Conservation (phyloP, 225 moss, liverwort and hornwort species). For the Antitrichia curtipendula region DNA sequence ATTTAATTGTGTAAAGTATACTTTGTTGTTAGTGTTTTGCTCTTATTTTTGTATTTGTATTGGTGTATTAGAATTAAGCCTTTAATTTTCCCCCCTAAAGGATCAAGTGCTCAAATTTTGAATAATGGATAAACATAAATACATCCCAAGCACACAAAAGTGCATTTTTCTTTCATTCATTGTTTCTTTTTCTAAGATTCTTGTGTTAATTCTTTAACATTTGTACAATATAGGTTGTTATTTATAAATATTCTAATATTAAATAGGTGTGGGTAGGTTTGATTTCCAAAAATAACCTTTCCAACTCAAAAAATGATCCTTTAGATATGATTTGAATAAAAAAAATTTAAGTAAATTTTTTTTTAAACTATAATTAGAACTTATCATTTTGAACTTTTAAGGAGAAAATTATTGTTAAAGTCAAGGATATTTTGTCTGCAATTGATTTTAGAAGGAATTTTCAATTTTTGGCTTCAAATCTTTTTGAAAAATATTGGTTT, state of each 20-base stretch:
- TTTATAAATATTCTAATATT: not conserved
- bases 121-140: rapidly evolving
- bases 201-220: not conserved
- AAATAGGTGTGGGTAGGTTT: not conserved
- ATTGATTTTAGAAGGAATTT: not conserved
- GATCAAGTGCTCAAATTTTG: not conserved
- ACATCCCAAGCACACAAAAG: not conserved
- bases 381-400: not conserved
- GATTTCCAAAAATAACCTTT: not conserved
- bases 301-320: not conserved
- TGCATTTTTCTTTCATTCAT: not conserved
- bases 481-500: not conserved
- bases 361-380: not conserved
- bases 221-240: rapidly evolving
- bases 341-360: not conserved
- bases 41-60: no score
- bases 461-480: not conserved
- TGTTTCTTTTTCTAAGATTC: not conserved
- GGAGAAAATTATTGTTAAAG: not conserved
- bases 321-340: not conserved
- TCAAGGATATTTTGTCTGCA: not conserved
- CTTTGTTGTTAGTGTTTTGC: not conserved
- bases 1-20: not conserved
- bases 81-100: no score
- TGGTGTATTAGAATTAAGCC: no score